These are phyloP conservation scores for Lipomyces sp. DNA, from an alignment of 805 yeast species.

Conservation along the genomic window DNA sequence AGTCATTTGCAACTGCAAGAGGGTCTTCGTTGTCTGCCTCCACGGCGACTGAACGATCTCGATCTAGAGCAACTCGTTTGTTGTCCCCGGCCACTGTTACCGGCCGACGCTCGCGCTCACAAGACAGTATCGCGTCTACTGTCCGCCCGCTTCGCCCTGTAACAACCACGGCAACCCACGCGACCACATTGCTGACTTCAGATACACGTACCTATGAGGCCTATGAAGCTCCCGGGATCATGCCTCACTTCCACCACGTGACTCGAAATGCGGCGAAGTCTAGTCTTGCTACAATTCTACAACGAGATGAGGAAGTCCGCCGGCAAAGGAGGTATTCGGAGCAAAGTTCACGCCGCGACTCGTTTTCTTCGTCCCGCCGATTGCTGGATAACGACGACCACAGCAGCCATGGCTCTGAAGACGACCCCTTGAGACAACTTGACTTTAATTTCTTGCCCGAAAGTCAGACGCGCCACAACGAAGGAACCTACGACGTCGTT, in stretches of 20 bases:
- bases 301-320: conserved; percentile 14
- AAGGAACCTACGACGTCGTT: conserved; percentile 5
- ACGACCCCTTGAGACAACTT: conserved; percentile 11
- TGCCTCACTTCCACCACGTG: conserved; percentile 20
- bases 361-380: background rate
- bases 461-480: background rate
- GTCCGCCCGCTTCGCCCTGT: background rate
- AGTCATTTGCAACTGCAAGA: conserved; percentile 25
- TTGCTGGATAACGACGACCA: conserved; percentile 8
- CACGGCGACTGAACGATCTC: conserved; percentile 1
- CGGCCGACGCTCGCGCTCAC: background rate
- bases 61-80: conserved; percentile 7
- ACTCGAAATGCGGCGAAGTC: conserved; percentile 14
- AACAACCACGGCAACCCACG: too few relatives aligned
- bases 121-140: background rate
- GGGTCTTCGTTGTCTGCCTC: conserved; percentile 20
- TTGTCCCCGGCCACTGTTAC: conserved; percentile 2
- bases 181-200: too few relatives aligned
- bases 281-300: conserved; percentile 16
- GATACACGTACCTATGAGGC: too few relatives aligned
- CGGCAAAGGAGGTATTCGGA: conserved; percentile 2
- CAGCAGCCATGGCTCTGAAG: conserved; percentile 12
- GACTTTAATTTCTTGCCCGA: conserved; percentile 17
- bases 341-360: background rate
- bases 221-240: too few relatives aligned